Base-by-base conservation (phyloP, 1,284 basidiomycete species). In the Malassezia furfur region DNA sequence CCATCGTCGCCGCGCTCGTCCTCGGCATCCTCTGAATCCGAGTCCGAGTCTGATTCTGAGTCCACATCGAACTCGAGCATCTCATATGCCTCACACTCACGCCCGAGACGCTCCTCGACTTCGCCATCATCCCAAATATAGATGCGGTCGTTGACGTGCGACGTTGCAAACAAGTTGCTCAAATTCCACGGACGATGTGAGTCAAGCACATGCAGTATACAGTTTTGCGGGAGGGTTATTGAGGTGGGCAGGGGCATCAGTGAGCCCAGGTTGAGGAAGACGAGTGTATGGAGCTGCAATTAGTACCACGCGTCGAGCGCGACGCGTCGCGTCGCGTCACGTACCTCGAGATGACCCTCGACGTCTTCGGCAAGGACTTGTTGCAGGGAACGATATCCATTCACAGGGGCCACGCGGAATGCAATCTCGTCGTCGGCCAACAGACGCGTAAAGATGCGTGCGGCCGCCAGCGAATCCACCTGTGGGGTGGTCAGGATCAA, bases 401-500 rank as follows among this genome's bases (percentile, higher is more conserved):
- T 85, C 1, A 96, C 85, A n/a, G 93, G 93, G 21, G 91, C 84
- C 59, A 91, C 83, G 40, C 88, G 83, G 76, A 94, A 86, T 70
- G 87, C 85, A 21, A 98, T 83, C 66, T 94, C 90, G 78, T 98
- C 94, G 64, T 93, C 87, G 62, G 84, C 86, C 76, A 98, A 84
- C 19, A 98, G 79, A 35, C 85, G 84, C n/a, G 85, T 84, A 43
- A 98, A 81, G 80, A 96, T 91, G 45, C 85, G 81, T 5, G 87
- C 83, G 5, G 89, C 90, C 76, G 88, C 91, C 6, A 94, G 78
- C 14, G 88, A 86, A 77, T 94, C 90, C 44, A 91, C 86, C 70
- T 91, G 87, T 11, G 88, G 86, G 3, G 88, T 84, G 44, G 87
- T 86, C 59, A 93, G 83, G 54, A 94, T 81, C 62, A 89, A 82